A percentile compares a stretch with the other conserved stretches of the same genome.
Conservation (phyloP, 2,329 filamentous ascomycete species). For the Alternaria rosae region DNA sequence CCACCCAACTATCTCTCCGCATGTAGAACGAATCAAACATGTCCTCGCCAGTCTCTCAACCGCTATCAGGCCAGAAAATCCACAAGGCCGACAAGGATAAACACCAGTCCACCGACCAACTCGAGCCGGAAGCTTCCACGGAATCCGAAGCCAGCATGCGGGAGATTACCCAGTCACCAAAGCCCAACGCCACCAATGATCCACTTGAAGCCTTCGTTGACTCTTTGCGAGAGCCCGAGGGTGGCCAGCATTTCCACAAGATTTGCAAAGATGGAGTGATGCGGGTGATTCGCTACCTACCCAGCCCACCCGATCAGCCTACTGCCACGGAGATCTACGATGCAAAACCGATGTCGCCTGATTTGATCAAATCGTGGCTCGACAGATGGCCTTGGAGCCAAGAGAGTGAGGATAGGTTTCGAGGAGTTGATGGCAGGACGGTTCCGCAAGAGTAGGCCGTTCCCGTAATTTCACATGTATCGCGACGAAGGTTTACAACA, state of each 20-base stretch:
- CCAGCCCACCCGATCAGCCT: neutral
- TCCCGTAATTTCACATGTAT: too few relatives aligned
- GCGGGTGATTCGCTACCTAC: constrained; percentile 1
- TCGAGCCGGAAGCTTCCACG: neutral
- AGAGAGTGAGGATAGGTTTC: constrained; percentile 1
- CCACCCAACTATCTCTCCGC: too few relatives aligned
- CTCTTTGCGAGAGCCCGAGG: neutral
- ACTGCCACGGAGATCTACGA: constrained; percentile 6
- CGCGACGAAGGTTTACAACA: too few relatives aligned
- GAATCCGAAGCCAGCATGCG: neutral
- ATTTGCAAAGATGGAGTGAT: constrained; percentile 3
- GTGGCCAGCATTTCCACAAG: neutral
- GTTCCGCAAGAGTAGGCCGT: constrained; percentile 8
- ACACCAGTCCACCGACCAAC: neutral
- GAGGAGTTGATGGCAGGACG: constrained; percentile 5
- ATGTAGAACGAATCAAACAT: constrained; percentile 9
- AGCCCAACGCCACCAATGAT: neutral
- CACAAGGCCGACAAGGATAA: neutral
- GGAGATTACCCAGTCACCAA: neutral
- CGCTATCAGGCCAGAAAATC: too few relatives aligned
- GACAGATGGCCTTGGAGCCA: constrained; percentile 5
- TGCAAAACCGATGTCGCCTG: constrained; percentile 7
- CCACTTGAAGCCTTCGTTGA: neutral
- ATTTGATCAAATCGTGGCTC: constrained; percentile 7
- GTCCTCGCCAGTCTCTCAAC: constrained; percentile 7